A percentile compares a stretch with the other conserved stretches of the same genome.
phyloP scores from a whole-genome alignment of 805 yeast species.

The Pichia deserticola region DNA sequence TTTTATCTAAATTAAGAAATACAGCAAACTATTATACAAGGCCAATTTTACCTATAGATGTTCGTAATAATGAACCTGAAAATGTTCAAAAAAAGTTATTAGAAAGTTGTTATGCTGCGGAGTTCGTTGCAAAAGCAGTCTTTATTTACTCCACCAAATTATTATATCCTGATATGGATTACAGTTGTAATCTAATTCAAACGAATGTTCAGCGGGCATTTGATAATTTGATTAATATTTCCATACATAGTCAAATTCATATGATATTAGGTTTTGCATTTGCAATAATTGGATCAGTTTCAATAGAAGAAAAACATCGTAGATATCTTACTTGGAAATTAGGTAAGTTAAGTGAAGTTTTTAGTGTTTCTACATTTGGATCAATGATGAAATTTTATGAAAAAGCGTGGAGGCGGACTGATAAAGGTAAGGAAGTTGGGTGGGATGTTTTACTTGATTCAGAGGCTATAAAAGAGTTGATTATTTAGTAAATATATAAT shows the following conservation, averaged over 20 bases:
- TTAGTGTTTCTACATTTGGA: conserved; percentile 6
- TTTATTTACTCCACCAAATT: conserved; percentile 11
- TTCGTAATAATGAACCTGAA: conserved; percentile 11
- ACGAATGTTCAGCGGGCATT: conserved; percentile 7
- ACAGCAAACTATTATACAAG: conserved; percentile 11
- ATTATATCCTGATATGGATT: conserved; percentile 6
- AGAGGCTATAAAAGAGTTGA: not conserved
- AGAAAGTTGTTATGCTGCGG: conserved; percentile 17
- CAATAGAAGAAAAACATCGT: conserved; percentile 8
- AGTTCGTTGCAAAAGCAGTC: conserved; percentile 12
- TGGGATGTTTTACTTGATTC: conserved; percentile 7
- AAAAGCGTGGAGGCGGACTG: conserved; percentile 12
- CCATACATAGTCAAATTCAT: conserved; percentile 12
- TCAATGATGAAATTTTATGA: conserved; percentile 8
- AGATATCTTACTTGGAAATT: conserved; percentile 13
- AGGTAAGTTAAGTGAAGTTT: conserved; percentile 7
- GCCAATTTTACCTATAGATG: conserved; percentile 13
- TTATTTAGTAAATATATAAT: not conserved
- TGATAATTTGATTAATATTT: conserved; percentile 7
- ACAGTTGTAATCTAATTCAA: conserved; percentile 7
- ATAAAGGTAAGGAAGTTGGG: conserved; percentile 1
- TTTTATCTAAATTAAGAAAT: conserved; percentile 3
- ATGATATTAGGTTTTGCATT: conserved; percentile 15
- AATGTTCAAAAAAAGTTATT: conserved; percentile 13
- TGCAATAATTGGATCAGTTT: conserved; percentile 14